phyloP scores from a whole-genome alignment of 2,329 filamentous ascomycete species.

The Xylariaceae sp. region DNA sequence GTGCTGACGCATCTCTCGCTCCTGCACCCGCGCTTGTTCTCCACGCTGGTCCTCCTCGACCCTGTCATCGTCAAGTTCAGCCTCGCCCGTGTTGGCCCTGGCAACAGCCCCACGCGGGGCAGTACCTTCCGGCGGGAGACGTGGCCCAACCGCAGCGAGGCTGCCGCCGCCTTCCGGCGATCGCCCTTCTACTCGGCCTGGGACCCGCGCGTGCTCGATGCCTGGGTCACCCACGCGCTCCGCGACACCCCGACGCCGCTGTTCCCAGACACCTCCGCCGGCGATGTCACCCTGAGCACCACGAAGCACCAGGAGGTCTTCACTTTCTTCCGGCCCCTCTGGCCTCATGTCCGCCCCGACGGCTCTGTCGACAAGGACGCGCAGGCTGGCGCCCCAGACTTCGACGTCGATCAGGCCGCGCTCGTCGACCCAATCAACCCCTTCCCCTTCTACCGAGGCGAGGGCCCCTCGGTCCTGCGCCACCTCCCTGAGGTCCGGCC shows the following conservation, averaged over 20 bases:
- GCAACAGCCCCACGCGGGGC: constrained; percentile 44
- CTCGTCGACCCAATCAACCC: constrained; percentile 27
- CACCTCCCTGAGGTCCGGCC: constrained; percentile 60
- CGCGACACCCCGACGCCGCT: constrained; percentile 64
- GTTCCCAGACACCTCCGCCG: constrained; percentile 36
- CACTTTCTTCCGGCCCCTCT: constrained; percentile 65
- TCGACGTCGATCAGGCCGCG: constrained; percentile 35
- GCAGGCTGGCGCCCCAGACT: constrained; percentile 37
- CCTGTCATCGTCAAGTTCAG: constrained; percentile 64
- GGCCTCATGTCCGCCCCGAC: constrained; percentile 35
- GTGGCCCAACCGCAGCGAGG: constrained; percentile 74
- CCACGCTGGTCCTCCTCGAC: constrained; percentile 74
- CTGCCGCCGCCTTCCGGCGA: constrained; percentile 60
- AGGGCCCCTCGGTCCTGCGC: constrained; percentile 51
- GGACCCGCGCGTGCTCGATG: constrained; percentile 75
- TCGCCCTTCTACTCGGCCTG: constrained; percentile 76
- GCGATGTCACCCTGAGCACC: constrained; percentile 68
- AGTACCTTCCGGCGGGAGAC: constrained; percentile 71
- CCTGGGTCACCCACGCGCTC: constrained; percentile 71
- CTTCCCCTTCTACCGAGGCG: constrained; percentile 64
- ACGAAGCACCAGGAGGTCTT: constrained; percentile 86
- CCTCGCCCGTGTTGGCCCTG: constrained; percentile 28
- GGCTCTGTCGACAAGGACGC: constrained; percentile 37
- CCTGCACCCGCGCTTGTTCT: constrained; percentile 76
- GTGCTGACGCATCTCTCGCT: constrained; percentile 68